Percentiles rank a stretch among this genome's conserved stretches.
Evolutionary conservation across 495 filamentous ascomycete genomes (phyloP).

Genomic region (Stereocaulon alpinum): DNA sequence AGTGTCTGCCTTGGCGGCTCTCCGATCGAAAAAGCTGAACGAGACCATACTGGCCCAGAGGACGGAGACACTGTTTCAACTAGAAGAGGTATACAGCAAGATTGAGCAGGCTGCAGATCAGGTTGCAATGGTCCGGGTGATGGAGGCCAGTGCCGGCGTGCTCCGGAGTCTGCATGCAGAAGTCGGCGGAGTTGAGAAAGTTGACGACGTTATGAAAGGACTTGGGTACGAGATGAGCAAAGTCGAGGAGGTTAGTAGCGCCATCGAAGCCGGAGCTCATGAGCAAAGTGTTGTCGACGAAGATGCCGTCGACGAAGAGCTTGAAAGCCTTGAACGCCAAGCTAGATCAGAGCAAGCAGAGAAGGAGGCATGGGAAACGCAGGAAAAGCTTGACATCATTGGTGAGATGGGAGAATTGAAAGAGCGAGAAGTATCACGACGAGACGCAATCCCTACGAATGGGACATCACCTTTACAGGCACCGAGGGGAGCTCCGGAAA

Average conservation of each 20-base stretch:
- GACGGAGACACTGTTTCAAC: constrained; percentile 59
- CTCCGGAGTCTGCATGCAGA: constrained; percentile 62
- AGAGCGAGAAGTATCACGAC: not conserved
- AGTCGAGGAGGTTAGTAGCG: constrained; percentile 70
- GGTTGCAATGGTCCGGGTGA: constrained; percentile 64
- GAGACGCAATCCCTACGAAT: not conserved
- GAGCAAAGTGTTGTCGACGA: constrained; percentile 57
- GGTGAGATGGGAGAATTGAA: not conserved
- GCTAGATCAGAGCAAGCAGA: constrained; percentile 49
- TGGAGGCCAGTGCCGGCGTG: constrained; percentile 65
- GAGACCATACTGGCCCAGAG: constrained; percentile 61
- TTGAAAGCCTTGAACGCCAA: constrained; percentile 62
- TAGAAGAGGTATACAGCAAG: constrained; percentile 68
- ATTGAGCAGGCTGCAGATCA: constrained; percentile 82
- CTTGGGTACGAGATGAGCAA: constrained; percentile 70
- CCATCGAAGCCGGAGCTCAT: constrained; percentile 52
- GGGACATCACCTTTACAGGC: not conserved
- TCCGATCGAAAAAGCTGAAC: constrained; percentile 73
- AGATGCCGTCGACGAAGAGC: constrained; percentile 76
- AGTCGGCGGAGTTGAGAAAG: constrained; percentile 65
- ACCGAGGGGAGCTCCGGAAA: not conserved
- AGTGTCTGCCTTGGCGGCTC: constrained; percentile 59
- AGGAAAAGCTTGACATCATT: constrained; percentile 36
- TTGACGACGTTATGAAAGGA: constrained; percentile 62
- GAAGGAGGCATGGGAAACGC: constrained; percentile 35